Evolutionary conservation across 441 rosid species (phyloP), one percentile per base, ranked within the genome.

Genomic region (Gossypium gossypioides): DNA sequence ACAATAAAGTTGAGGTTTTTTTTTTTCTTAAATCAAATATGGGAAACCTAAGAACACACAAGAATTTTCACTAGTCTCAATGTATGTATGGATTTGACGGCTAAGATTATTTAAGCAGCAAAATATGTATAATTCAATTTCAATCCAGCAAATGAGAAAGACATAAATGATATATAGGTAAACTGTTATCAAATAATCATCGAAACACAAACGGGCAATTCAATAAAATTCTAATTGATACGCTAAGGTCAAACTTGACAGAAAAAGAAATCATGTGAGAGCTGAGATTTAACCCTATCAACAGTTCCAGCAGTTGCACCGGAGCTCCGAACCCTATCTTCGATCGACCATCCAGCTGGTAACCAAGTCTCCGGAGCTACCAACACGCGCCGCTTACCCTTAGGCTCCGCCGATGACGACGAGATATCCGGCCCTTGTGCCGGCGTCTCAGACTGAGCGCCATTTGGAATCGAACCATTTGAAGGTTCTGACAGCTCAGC

Each of bases 261-360:
- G 57, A n/a, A 40, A 21, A 10, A 25, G 18, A 27, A 27, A 72
- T 4, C 6, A 12, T 4, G 24, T 24, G 3, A 62, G 64, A 55
- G 37, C 16, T 5, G 40, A 51, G 68, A 78, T 57, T 22, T 16
- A 29, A 89, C 95, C 96, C 82, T 94, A 75, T 94, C 97, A 1
- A 85, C 73, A 0, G 29, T 0, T 52, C 97, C 98, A 51, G 96
- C 96, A 29, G 86, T 86, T 0, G 83, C 85, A 5, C 98, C 97
- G 37, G 89, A 77, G 73, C 70, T 74, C 77, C 98, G 78, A 73
- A 86, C 83, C 74, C 76, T 82, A 40, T 82, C 88, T 79, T 94
- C 86, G 22, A 91, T 78, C 34, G 37, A n/a, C 98, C 98, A 94
- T 70, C 88, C 89, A 42, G 87, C 59, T 50, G 97, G 96, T 72